Percentiles rank a stretch among this genome's conserved stretches.
Conservation (phyloP, 23 red algal genomes). For the Gracilariopsis chorda region DNA sequence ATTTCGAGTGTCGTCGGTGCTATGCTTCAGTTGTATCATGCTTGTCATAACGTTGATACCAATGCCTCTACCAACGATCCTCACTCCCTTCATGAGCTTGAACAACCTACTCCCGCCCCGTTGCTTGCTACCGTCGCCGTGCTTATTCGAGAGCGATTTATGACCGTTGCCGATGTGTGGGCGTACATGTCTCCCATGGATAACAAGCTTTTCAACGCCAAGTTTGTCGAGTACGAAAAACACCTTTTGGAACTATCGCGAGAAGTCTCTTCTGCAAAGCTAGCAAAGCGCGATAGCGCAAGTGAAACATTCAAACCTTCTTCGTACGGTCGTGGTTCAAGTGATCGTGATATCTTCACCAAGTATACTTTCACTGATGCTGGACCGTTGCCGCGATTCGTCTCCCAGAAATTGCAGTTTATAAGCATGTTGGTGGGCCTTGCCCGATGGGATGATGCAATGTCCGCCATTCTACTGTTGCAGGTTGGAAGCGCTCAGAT, state of each 20-base stretch:
- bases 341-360: slow-evolving; percentile 30
- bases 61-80: neutral
- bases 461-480: slow-evolving; percentile 22
- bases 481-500: slow-evolving; percentile 19
- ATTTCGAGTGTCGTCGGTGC: slow-evolving; percentile 32
- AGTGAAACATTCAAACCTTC: neutral
- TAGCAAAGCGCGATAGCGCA: neutral
- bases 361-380: slow-evolving; percentile 6
- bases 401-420: slow-evolving; percentile 46
- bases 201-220: neutral
- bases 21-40: slow-evolving; percentile 36
- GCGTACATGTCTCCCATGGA: slow-evolving; percentile 25
- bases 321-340: slow-evolving; percentile 6
- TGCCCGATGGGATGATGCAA: slow-evolving; percentile 32
- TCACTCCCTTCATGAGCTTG: neutral
- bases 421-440: slow-evolving; percentile 23
- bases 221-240: slow-evolving; percentile 21
- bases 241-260: slow-evolving; percentile 25
- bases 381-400: slow-evolving; percentile 10
- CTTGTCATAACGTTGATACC: neutral
- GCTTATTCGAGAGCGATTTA: slow-evolving; percentile 7
- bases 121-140: slow-evolving; percentile 2
- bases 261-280: neutral
- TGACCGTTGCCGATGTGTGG: slow-evolving; percentile 46
- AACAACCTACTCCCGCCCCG: neutral